A percentile compares a stretch with the other conserved stretches of the same genome.
Evolutionary conservation across 1,139 yeast species (phyloP).

Genomic region (Lodderomyces orthopsilosis): DNA sequence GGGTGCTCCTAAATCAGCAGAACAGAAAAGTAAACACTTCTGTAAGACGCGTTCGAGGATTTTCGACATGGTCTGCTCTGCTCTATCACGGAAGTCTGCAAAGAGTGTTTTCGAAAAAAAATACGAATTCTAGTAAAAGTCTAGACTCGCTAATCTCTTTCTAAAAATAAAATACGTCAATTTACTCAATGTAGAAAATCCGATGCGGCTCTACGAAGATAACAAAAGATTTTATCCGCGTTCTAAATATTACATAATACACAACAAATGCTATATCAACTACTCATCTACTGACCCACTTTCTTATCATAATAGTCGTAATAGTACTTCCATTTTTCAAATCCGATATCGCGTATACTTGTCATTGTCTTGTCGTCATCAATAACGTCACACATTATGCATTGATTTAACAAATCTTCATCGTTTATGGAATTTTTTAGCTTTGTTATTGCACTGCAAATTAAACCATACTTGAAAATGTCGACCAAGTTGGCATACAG

Average conservation of each 20-base stretch:
- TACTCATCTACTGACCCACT: neutral
- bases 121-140: no score
- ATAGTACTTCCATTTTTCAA: conserved; percentile 39
- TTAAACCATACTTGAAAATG: conserved; percentile 55
- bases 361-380: conserved; percentile 31
- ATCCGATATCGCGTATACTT: conserved; percentile 45
- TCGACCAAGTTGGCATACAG: conserved; percentile 54
- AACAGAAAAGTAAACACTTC: no score
- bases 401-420: conserved; percentile 23
- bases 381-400: conserved; percentile 40
- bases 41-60: no score
- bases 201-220: neutral
- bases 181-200: neutral
- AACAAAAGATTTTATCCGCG: neutral
- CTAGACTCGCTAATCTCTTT: neutral
- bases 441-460: conserved; percentile 58
- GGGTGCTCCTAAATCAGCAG: no score
- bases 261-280: conserved; percentile 1
- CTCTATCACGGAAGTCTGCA: no score
- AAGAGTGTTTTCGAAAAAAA: no score
- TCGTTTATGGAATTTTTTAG: conserved; percentile 32
- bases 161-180: neutral
- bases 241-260: conserved; percentile 3
- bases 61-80: no score
- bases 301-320: conserved; percentile 37